Evolutionary conservation across 805 yeast species (phyloP).

Genomic region (Danielia oregonensis): DNA sequence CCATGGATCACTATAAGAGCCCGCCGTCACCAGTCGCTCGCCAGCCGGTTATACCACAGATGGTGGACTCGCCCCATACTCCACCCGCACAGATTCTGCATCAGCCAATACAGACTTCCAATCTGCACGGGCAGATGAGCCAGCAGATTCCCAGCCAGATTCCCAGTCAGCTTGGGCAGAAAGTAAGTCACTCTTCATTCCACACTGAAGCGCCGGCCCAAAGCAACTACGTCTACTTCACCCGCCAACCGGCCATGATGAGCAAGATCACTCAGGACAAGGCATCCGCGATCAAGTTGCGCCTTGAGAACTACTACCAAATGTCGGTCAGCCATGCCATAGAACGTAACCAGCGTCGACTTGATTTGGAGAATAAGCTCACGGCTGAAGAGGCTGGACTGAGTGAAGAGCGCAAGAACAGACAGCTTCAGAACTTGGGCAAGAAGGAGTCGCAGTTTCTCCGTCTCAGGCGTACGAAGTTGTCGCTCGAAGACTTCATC

Average conservation of each 20-base stretch:
- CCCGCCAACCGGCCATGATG: slow-evolving; percentile 76
- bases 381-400: slow-evolving; percentile 55
- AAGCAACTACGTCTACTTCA: slow-evolving; percentile 52
- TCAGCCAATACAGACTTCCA: neutral
- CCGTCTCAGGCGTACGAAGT: slow-evolving; percentile 78
- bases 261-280: slow-evolving; percentile 75
- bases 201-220: neutral
- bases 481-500: slow-evolving; percentile 76
- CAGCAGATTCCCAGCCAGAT: slow-evolving; percentile 8
- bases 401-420: slow-evolving; percentile 78
- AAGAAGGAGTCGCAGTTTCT: slow-evolving; percentile 84
- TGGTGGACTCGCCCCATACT: too few relatives aligned
- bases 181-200: too few relatives aligned
- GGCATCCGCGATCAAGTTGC: slow-evolving; percentile 78
- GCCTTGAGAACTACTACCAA: slow-evolving; percentile 80
- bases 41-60: too few relatives aligned
- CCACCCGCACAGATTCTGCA: neutral
- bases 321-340: slow-evolving; percentile 87
- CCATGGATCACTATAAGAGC: too few relatives aligned
- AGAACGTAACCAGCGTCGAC: slow-evolving; percentile 89
- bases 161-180: slow-evolving; percentile 5
- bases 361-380: slow-evolving; percentile 74
- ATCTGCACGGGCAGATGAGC: neutral
- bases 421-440: slow-evolving; percentile 80
- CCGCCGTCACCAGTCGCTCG: neutral